A percentile compares a stretch with the other conserved stretches of the same genome.
Evolutionary conservation across 2,329 filamentous ascomycete species (phyloP).

Genomic region (Pleoardoris graminearum): DNA sequence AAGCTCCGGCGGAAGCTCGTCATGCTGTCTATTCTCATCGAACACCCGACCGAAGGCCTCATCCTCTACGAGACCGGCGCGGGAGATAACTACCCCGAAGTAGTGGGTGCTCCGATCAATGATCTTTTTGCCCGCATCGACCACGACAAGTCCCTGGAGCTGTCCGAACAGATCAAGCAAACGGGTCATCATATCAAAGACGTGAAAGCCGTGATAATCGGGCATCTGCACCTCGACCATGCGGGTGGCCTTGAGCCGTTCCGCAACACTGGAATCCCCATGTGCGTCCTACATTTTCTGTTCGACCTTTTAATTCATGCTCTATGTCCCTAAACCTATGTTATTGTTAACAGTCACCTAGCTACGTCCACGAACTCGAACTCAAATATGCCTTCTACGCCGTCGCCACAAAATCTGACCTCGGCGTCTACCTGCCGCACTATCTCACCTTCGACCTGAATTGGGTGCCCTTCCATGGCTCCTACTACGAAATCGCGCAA

Average conservation of each 20-base stretch:
- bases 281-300: constrained; percentile 11
- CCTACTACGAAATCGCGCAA: constrained; percentile 38
- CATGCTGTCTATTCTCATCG: constrained; percentile 33
- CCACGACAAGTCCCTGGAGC: constrained; percentile 24
- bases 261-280: constrained; percentile 37
- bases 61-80: constrained; percentile 44
- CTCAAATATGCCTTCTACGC: constrained; percentile 45
- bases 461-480: constrained; percentile 41
- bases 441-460: constrained; percentile 44
- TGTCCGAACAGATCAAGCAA: constrained; percentile 28
- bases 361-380: constrained; percentile 44
- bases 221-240: constrained; percentile 45
- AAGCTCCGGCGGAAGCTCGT: constrained; percentile 34
- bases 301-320: not conserved
- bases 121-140: constrained; percentile 41
- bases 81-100: constrained; percentile 37
- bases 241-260: constrained; percentile 43
- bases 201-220: constrained; percentile 43
- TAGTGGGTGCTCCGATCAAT: constrained; percentile 33
- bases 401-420: constrained; percentile 42
- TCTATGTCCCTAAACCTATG: not conserved
- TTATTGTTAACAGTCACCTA: not conserved
- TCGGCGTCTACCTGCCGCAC: constrained; percentile 42
- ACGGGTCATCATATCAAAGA: constrained; percentile 43
- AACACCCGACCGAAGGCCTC: constrained; percentile 41